phyloP scores from a whole-genome alignment of 2,329 filamentous ascomycete species.

The Fusarium avenaceum region DNA sequence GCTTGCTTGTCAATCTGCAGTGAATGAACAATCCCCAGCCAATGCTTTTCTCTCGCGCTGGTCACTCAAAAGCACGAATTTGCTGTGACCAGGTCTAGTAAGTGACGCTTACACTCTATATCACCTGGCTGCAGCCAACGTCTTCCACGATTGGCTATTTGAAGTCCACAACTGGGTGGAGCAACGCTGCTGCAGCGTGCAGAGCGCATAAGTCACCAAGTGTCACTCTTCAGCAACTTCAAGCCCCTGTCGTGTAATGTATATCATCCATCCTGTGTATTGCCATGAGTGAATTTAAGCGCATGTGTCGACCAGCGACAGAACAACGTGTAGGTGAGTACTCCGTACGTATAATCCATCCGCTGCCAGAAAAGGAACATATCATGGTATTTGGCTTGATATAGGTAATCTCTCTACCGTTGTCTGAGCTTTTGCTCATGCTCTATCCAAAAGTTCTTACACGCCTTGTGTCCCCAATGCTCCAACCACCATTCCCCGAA shows the following conservation, averaged over 20 bases:
- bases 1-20: slow-evolving; percentile 11
- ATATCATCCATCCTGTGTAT: background rate
- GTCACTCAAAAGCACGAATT: slow-evolving; percentile 5
- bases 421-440: slow-evolving; percentile 79
- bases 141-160: slow-evolving; percentile 25
- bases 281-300: background rate
- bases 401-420: slow-evolving; percentile 59
- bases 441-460: slow-evolving; percentile 86
- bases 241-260: slow-evolving; percentile 15
- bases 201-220: slow-evolving; percentile 23
- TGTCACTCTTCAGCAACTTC: slow-evolving; percentile 21
- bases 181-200: slow-evolving; percentile 12
- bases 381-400: background rate
- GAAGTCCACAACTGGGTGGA: slow-evolving; percentile 25
- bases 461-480: slow-evolving; percentile 84
- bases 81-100: background rate
- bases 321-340: background rate
- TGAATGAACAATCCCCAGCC: background rate
- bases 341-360: background rate
- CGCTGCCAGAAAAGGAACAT: background rate
- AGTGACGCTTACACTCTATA: slow-evolving; percentile 20
- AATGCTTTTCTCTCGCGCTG: slow-evolving; percentile 8
- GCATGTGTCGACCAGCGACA: background rate
- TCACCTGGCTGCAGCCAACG: slow-evolving; percentile 13
- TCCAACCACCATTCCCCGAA: slow-evolving; percentile 98